These are phyloP conservation scores for Dothidotthia symphoricarpi DNA, from an alignment of 2,329 filamentous ascomycete genomes.

Conservation along the genomic window DNA sequence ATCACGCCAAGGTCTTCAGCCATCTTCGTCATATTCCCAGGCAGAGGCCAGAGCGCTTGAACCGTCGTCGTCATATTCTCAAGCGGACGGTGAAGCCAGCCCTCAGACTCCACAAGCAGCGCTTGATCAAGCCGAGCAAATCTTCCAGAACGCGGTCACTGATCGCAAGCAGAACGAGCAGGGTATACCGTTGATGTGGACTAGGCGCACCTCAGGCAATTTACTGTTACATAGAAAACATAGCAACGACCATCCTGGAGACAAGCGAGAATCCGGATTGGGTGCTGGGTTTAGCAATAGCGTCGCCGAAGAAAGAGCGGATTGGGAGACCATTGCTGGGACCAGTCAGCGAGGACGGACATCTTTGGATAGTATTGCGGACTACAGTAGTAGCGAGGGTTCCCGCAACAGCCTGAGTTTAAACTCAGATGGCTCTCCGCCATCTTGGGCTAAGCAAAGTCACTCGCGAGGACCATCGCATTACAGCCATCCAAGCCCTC, in stretches of 20 bases:
- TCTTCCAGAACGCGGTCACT: constrained; percentile 23
- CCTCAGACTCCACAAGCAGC: constrained; percentile 26
- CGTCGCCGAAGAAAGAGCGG: constrained; percentile 20
- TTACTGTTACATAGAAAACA: constrained; percentile 18
- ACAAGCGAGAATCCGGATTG: constrained; percentile 4
- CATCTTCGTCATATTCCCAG: constrained; percentile 28
- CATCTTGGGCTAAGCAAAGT: constrained; percentile 11
- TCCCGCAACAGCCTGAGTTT: constrained; percentile 20
- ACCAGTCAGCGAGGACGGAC: constrained; percentile 16
- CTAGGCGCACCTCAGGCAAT: constrained; percentile 27
- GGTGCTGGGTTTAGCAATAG: constrained; percentile 1
- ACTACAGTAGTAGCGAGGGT: constrained; percentile 34
- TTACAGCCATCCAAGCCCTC: constrained; percentile 28
- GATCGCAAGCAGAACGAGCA: constrained; percentile 5
- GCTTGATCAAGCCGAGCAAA: constrained; percentile 31
- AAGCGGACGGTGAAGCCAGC: constrained; percentile 11
- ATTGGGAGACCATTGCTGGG: constrained; percentile 39
- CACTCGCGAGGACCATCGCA: constrained; percentile 12
- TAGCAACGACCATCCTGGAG: constrained; percentile 3
- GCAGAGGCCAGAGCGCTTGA: constrained; percentile 9
- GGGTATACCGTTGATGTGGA: constrained; percentile 37
- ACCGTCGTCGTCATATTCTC: constrained; percentile 32
- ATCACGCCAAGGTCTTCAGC: constrained; percentile 9
- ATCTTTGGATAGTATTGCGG: constrained; percentile 34
- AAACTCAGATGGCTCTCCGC: constrained; percentile 9